Evolutionary conservation across 768 basidiomycete species (phyloP).

Genomic region (Roridomyces roridus): DNA sequence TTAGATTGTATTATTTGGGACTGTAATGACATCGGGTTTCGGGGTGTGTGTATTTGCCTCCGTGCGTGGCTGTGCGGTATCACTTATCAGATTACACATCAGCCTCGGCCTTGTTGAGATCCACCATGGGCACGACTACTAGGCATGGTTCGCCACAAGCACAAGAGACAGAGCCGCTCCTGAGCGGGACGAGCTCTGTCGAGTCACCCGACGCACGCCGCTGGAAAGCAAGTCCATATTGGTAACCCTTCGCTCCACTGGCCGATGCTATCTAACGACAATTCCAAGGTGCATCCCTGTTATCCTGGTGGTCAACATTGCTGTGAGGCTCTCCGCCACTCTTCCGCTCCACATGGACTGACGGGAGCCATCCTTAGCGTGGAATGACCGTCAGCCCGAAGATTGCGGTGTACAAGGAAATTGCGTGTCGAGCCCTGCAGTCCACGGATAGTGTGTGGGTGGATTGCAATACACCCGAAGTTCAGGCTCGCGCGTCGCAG

Average conservation of each 20-base stretch:
- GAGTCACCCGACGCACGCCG: background rate
- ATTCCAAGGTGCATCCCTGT: conserved; percentile 72
- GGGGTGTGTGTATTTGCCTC: background rate
- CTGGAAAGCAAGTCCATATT: conserved; percentile 50
- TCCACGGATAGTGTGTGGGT: background rate
- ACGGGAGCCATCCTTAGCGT: conserved; percentile 49
- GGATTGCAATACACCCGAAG: conserved; percentile 46
- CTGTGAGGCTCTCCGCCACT: conserved; percentile 48
- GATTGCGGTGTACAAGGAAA: conserved; percentile 79
- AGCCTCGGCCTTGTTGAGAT: background rate
- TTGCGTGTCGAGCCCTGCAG: conserved; percentile 66
- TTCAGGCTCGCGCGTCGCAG: conserved; percentile 71
- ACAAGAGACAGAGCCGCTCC: background rate
- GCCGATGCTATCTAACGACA: too few species aligned
- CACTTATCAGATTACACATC: conserved; percentile 7
- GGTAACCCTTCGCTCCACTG: conserved; percentile 33
- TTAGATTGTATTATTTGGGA: conserved; percentile 9
- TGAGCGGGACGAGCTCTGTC: background rate
- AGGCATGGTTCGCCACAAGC: background rate
- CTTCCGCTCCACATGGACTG: conserved; percentile 6
- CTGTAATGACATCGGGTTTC: too few species aligned
- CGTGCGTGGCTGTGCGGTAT: background rate
- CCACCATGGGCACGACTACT: conserved; percentile 6
- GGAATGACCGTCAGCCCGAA: conserved; percentile 82
- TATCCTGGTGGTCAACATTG: conserved; percentile 66